A percentile compares a stretch with the other conserved stretches of the same genome.
phyloP scores from a whole-genome alignment of 73 alveolate genomes.

The Effrenium voratum region DNA sequence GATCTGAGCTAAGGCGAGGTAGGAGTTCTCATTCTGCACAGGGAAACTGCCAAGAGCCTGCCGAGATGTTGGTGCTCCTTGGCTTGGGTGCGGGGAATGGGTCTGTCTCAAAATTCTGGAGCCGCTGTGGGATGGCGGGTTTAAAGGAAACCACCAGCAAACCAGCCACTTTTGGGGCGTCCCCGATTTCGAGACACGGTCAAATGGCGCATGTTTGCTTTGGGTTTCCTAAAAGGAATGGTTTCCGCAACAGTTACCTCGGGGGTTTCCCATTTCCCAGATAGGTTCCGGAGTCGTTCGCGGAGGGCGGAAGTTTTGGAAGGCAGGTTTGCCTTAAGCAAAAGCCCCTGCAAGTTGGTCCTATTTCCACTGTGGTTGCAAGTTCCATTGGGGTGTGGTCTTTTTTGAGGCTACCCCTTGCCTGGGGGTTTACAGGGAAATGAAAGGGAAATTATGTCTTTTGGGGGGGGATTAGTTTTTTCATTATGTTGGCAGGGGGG shows the following conservation, averaged over 20 bases:
- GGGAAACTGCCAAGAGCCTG: background rate
- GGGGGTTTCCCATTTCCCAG: too few species aligned
- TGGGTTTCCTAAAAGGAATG: background rate
- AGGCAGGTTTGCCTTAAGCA: too few species aligned
- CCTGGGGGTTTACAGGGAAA: too few species aligned
- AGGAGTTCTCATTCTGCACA: background rate
- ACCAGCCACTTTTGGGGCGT: background rate
- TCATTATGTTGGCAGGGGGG: too few species aligned
- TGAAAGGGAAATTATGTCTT: too few species aligned
- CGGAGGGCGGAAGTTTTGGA: too few species aligned
- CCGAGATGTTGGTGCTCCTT: conserved; percentile 10
- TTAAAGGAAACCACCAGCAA: background rate
- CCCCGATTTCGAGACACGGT: background rate
- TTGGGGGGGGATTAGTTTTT: too few species aligned
- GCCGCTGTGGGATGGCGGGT: background rate
- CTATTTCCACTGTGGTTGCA: too few species aligned
- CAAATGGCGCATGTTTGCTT: background rate
- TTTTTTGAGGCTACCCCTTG: too few species aligned
- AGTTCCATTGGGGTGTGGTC: too few species aligned
- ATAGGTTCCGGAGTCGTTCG: too few species aligned
- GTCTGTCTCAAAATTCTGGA: background rate
- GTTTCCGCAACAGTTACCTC: background rate
- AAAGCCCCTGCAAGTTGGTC: too few species aligned
- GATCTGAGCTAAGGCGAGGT: background rate
- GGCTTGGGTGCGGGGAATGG: background rate